Percentiles rank a stretch among this genome's conserved stretches.
Conservation (phyloP, 1,284 basidiomycete species). For the Pyrrhoderma noxium region DNA sequence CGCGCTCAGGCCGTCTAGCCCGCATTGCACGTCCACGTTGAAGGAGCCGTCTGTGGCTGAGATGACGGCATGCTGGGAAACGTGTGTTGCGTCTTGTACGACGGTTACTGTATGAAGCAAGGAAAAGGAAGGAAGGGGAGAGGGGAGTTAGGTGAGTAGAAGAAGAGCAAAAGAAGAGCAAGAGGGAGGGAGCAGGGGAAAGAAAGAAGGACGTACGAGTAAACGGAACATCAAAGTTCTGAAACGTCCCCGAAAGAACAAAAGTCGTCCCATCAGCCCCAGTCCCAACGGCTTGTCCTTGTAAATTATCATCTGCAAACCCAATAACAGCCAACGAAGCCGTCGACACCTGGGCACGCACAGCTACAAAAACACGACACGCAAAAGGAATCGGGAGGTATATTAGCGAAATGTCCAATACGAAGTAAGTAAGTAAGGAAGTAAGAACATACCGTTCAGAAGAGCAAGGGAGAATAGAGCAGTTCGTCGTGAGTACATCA, state of each 20-base stretch:
- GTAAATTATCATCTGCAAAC: slow-evolving; percentile 8
- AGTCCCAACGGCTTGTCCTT: slow-evolving; percentile 6
- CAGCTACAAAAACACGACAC: background rate
- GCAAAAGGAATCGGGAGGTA: background rate
- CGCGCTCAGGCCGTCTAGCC: background rate
- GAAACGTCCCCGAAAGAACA: slow-evolving; percentile 8
- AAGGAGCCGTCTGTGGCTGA: slow-evolving; percentile 5
- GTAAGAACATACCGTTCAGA: no score
- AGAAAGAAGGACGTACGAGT: slow-evolving; percentile 3
- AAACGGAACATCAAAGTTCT: slow-evolving; percentile 2
- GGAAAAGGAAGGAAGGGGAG: background rate
- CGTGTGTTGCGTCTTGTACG: slow-evolving; percentile 13
- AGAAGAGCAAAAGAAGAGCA: background rate
- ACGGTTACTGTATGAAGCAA: slow-evolving; percentile 15
- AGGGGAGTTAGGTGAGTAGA: background rate
- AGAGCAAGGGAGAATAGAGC: no score
- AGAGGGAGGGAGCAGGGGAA: no score
- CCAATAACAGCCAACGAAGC: slow-evolving; percentile 11
- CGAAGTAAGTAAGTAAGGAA: no score
- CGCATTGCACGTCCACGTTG: slow-evolving; percentile 10
- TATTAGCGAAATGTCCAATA: no score
- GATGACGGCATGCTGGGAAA: slow-evolving; percentile 13
- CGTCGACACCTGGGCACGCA: slow-evolving; percentile 9
- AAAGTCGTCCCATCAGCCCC: slow-evolving; percentile 12
- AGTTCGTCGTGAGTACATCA: no score